These are phyloP conservation scores for Podospora appendiculata DNA, from an alignment of 495 filamentous ascomycete genomes.

Conservation along the genomic window DNA sequence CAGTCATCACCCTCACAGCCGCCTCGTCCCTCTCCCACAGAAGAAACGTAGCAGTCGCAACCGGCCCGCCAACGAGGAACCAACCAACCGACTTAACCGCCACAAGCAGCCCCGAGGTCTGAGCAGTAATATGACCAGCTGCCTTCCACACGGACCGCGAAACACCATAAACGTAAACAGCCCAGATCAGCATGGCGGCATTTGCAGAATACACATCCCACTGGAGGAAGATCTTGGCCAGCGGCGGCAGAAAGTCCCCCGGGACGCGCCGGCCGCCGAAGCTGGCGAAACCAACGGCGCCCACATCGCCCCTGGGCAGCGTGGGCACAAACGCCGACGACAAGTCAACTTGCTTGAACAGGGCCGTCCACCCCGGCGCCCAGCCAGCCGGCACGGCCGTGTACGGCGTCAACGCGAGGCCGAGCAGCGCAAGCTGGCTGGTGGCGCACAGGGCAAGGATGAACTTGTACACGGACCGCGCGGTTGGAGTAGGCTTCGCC, in stretches of 20 bases:
- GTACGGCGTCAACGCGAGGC: conserved; percentile 40
- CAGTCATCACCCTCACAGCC: not conserved
- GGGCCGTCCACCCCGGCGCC: conserved; percentile 11
- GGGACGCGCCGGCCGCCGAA: conserved; percentile 13
- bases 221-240: conserved; percentile 47
- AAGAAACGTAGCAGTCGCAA: conserved; percentile 41
- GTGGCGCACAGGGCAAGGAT: conserved; percentile 40
- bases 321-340: conserved; percentile 17
- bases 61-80: conserved; percentile 40
- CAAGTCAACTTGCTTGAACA: conserved; percentile 25
- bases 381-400: conserved; percentile 33
- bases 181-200: conserved; percentile 47
- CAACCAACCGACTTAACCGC: conserved; percentile 33
- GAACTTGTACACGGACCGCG: conserved; percentile 43
- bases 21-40: conserved; percentile 49
- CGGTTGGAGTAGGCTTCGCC: conserved; percentile 10
- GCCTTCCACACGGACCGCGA: conserved; percentile 18
- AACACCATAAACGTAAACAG: conserved; percentile 36
- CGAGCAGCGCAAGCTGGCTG: conserved; percentile 31
- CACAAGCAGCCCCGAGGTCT: conserved; percentile 14
- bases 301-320: conserved; percentile 7
- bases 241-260: conserved; percentile 27
- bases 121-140: no score
- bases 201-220: conserved; percentile 53
- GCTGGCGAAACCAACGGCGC: not conserved